Evolutionary conservation across 495 filamentous ascomycete genomes (phyloP).

Genomic region (Talaromyces wortmannii): DNA sequence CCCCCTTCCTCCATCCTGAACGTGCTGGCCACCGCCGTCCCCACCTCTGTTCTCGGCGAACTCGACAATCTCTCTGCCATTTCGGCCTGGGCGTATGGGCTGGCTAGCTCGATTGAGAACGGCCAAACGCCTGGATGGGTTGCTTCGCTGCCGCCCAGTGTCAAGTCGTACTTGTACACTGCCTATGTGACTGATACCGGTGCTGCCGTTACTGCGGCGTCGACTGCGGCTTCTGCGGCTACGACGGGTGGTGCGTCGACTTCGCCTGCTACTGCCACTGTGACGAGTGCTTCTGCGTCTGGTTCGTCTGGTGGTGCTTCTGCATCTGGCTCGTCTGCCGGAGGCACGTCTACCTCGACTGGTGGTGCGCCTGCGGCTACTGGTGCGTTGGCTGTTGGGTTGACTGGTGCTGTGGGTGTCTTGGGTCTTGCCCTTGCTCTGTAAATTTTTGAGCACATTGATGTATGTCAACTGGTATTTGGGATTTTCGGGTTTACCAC

Average conservation of each 20-base stretch:
- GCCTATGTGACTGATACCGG: slow-evolving; percentile 7
- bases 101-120: slow-evolving; percentile 5
- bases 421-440: slow-evolving; percentile 20
- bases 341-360: slow-evolving; percentile 7
- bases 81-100: slow-evolving; percentile 1
- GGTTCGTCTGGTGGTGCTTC: too few relatives aligned
- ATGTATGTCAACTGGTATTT: not conserved
- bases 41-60: slow-evolving; percentile 9
- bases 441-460: not conserved
- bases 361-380: slow-evolving; percentile 9
- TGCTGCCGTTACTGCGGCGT: slow-evolving; percentile 5
- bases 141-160: slow-evolving; percentile 13
- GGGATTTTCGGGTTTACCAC: too few relatives aligned
- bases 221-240: not conserved
- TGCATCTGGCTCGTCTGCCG: slow-evolving; percentile 1
- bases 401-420: slow-evolving; percentile 15
- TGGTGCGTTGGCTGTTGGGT: slow-evolving; percentile 9
- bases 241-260: too few relatives aligned
- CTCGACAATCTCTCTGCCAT: slow-evolving; percentile 7
- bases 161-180: slow-evolving; percentile 11
- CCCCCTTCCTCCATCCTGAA: slow-evolving; percentile 3
- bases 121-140: slow-evolving; percentile 14
- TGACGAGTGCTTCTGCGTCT: too few relatives aligned
- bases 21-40: slow-evolving; percentile 11
- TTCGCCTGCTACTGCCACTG: too few relatives aligned